Base-by-base conservation (phyloP, 768 basidiomycete genomes). In the Cyclocybe cylindracea region DNA sequence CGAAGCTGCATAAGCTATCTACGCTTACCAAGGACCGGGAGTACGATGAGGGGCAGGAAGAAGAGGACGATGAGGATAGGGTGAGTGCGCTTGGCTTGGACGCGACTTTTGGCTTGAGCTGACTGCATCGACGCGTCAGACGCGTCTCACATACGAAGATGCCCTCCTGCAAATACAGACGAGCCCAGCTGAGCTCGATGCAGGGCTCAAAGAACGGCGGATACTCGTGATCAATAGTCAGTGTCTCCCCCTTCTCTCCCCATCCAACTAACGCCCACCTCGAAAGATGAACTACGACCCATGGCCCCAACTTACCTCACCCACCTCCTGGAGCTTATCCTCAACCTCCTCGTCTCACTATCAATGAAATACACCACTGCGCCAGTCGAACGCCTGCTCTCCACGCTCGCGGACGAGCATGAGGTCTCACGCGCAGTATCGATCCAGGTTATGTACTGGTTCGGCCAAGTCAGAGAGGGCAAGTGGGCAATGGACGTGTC, bases 361-460 rank as follows among this genome's bases (percentile, higher is more conserved):
- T 78, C 79, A 7, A 73, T 86, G 39, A 68, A 79, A 7, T 72
- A 78, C 57, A 68, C 76, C 2, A 72, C 77, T 3, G 85, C 78
- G 1, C 72, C 82, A 0, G 74, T 85, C n/a, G 78, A 84, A 39
- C 75, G 77, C n/a, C 68, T 96, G 39, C 64, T 78, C 6, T 70
- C 78, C 8, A 70, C 81, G 0, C 77, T 98, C 10, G 79, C 83
- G 13, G 78, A 87, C 39, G 87, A 90, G 3, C 85, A 93, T 61
- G 90, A 91, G 14, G 70, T 95, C 11, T 75, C 82, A 7, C 69
- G 79, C 6, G 64, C 72, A 2, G 78, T 94, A 29, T 78, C 83
- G 7, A 69, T 64, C 6, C 91, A 93, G 63, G 77, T 94, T 24
- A 82, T 97, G 75, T 64, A 70, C 0, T 95, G 95, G 87, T 98